Conservation (phyloP, 1,139 yeast species). For the Lodderomyces theae region DNA sequence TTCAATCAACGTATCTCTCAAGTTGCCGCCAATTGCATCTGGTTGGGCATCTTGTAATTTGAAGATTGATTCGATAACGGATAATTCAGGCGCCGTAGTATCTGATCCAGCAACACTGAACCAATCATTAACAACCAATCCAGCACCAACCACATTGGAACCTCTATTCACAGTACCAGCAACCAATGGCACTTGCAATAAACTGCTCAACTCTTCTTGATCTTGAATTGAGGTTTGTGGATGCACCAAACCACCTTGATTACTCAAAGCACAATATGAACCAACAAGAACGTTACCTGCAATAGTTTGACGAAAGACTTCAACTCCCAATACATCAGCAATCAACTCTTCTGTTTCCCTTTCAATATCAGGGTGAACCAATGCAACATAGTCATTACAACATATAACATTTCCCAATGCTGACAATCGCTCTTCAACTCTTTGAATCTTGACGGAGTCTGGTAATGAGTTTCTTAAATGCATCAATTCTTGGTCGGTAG, state of each 20-base stretch:
- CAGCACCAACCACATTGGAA: constrained; percentile 96
- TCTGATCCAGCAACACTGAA: constrained; percentile 94
- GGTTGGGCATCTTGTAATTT: constrained; percentile 88
- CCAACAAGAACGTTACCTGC: constrained; percentile 98
- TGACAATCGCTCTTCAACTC: constrained; percentile 95
- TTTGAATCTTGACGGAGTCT: constrained; percentile 92
- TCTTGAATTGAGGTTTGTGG: constrained; percentile 97
- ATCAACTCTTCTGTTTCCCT: constrained; percentile 98
- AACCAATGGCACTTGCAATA: constrained; percentile 94
- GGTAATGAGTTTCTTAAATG: constrained; percentile 96
- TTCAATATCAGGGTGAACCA: constrained; percentile 98
- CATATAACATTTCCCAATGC: constrained; percentile 98
- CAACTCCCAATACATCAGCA: constrained; percentile 98
- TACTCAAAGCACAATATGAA: constrained; percentile 88
- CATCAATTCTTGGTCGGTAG: constrained; percentile 98
- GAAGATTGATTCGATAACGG: constrained; percentile 95
- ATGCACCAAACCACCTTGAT: constrained; percentile 98
- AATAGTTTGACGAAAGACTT: constrained; percentile 97
- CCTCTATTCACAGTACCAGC: constrained; percentile 99
- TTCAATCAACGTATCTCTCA: constrained; percentile 89
- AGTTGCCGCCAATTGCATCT: constrained; percentile 74
- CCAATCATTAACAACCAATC: constrained; percentile 98
- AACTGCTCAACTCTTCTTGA: constrained; percentile 94
- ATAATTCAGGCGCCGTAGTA: constrained; percentile 97
- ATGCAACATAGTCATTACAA: constrained; percentile 97